phyloP scores from a whole-genome alignment of 176 grass and related monocot species.

The Zea mays region DNA sequence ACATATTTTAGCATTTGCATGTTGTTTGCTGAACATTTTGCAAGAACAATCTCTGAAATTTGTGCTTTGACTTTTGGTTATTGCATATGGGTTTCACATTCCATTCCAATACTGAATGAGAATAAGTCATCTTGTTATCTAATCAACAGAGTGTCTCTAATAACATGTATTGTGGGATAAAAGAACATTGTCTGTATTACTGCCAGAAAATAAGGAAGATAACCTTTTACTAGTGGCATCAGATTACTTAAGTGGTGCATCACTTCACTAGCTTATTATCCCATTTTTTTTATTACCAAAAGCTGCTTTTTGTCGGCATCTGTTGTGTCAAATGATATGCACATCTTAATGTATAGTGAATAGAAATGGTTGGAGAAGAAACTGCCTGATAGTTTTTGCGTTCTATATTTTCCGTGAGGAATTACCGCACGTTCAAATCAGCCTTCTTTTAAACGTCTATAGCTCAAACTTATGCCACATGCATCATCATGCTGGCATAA shows the following conservation, averaged over 20 bases:
- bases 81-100: not conserved
- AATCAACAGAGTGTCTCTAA: not conserved
- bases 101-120: not conserved
- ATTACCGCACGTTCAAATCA: slow-evolving; percentile 6
- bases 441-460: slow-evolving; percentile 19
- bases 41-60: slow-evolving; percentile 2
- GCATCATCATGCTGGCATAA: slow-evolving; percentile 25
- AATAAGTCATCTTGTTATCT: not conserved
- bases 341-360: not conserved
- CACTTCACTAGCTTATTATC: not conserved
- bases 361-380: not conserved
- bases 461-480: slow-evolving; percentile 1
- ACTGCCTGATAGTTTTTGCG: slow-evolving; percentile 9
- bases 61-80: not conserved
- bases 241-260: not conserved
- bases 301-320: not conserved
- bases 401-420: not conserved
- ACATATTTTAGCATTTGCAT: not conserved
- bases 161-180: not conserved
- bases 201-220: not conserved
- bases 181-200: not conserved
- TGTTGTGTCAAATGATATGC: slow-evolving; percentile 1
- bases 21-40: slow-evolving; percentile 18
- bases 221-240: not conserved
- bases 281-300: not conserved